Percentiles rank a stretch among this genome's conserved stretches.
Conservation (phyloP, 2,329 filamentous ascomycete species). For the Corynespora cassiicola region DNA sequence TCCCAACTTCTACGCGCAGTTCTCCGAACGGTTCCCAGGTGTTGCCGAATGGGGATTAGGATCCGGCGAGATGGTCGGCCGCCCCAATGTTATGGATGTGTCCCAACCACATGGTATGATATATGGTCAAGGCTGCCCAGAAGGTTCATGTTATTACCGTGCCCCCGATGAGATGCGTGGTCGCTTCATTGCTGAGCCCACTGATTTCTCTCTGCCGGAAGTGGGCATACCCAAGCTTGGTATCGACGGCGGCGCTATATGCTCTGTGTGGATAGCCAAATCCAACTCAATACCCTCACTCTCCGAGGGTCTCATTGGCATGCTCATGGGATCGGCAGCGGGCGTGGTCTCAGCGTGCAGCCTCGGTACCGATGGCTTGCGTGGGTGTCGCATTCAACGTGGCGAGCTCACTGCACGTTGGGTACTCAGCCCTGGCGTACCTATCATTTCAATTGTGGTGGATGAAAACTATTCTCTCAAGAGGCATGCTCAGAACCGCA, state of each 20-base stretch:
- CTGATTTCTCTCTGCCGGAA: constrained; percentile 66
- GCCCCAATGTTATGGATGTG: constrained; percentile 88
- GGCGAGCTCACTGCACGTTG: constrained; percentile 86
- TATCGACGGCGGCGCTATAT: constrained; percentile 73
- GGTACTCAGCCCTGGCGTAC: constrained; percentile 90
- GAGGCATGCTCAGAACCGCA: constrained; percentile 71
- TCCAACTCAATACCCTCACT: constrained; percentile 72
- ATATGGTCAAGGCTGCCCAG: constrained; percentile 84
- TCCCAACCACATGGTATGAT: constrained; percentile 85
- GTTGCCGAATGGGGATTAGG: constrained; percentile 79
- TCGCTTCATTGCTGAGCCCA: constrained; percentile 71
- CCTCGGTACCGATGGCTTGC: constrained; percentile 66
- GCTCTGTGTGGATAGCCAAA: constrained; percentile 89
- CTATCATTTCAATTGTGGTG: constrained; percentile 81
- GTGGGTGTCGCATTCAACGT: constrained; percentile 68
- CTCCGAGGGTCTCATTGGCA: constrained; percentile 80
- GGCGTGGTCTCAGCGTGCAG: constrained; percentile 85
- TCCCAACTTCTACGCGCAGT: constrained; percentile 75
- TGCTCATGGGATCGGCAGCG: constrained; percentile 81
- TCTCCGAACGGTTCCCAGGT: constrained; percentile 77
- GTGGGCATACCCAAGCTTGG: constrained; percentile 80
- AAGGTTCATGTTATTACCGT: constrained; percentile 81
- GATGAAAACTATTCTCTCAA: constrained; percentile 81
- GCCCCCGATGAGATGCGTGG: constrained; percentile 76
- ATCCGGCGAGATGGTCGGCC: constrained; percentile 74